Evolutionary conservation across 768 basidiomycete genomes (phyloP).

Genomic region (Arthromyces matolae): DNA sequence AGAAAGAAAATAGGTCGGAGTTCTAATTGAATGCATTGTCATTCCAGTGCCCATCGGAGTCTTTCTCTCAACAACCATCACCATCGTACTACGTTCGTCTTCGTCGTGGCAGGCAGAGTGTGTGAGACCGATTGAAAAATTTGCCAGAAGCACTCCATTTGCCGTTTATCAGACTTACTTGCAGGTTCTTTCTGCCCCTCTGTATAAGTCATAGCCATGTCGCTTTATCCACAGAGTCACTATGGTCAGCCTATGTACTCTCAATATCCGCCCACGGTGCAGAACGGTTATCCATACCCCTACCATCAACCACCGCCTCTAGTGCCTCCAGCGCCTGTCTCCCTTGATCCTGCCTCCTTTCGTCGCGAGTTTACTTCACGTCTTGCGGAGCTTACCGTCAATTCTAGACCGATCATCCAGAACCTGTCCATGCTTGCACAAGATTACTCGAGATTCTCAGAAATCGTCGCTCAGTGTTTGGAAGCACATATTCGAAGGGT

Average conservation of each 20-base stretch:
- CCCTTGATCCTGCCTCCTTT: constrained; percentile 66
- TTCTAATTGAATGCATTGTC: constrained; percentile 26
- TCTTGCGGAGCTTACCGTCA: constrained; percentile 82
- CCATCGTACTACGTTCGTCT: constrained; percentile 33
- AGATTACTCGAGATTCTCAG: constrained; percentile 74
- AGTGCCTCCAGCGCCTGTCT: constrained; percentile 32
- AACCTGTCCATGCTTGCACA: constrained; percentile 88
- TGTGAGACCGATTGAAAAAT: constrained; percentile 48
- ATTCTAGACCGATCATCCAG: constrained; percentile 94
- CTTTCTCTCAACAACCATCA: constrained; percentile 36
- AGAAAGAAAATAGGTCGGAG: constrained; percentile 26
- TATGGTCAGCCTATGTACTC: constrained; percentile 58
- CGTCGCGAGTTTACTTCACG: constrained; percentile 74
- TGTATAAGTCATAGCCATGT: constrained; percentile 45
- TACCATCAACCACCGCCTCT: constrained; percentile 45
- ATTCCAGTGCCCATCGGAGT: constrained; percentile 15
- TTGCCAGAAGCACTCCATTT: constrained; percentile 24
- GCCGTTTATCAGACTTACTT: constrained; percentile 11
- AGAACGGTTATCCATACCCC: constrained; percentile 39
- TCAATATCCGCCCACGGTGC: constrained; percentile 41
- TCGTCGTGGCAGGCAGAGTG: constrained; percentile 41
- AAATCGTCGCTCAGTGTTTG: constrained; percentile 76
- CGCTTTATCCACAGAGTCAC: constrained; percentile 60
- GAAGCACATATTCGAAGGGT: constrained; percentile 85
- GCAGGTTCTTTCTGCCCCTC: constrained; percentile 12